Percentiles rank a stretch among this genome's conserved stretches.
These are phyloP conservation scores for Oryza nivara DNA, from an alignment of 176 grass and related monocot genomes.

Conservation along the genomic window DNA sequence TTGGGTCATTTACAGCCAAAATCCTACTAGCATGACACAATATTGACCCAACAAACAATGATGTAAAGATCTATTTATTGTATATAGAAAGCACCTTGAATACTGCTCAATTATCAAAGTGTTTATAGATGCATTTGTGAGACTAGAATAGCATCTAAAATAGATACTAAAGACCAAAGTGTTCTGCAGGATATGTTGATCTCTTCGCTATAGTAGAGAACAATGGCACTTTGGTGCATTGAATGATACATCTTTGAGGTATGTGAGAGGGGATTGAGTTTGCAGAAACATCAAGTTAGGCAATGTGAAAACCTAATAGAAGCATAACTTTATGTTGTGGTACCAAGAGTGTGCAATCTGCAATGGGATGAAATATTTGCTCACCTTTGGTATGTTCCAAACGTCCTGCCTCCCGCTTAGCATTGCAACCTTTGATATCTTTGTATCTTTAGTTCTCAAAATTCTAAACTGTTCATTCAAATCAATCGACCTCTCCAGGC, in stretches of 20 bases:
- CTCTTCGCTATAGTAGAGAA: background rate
- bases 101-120: background rate
- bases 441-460: conserved; percentile 69
- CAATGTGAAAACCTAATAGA: background rate
- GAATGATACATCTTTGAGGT: background rate
- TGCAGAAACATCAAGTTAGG: conserved; percentile 1
- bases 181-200: conserved; percentile 5
- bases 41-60: background rate
- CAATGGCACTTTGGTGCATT: background rate
- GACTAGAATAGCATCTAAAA: background rate
- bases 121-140: background rate
- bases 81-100: background rate
- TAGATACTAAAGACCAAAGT: too few relatives aligned
- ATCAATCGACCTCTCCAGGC: conserved; percentile 61
- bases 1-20: background rate
- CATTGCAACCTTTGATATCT: conserved; percentile 60
- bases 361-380: background rate
- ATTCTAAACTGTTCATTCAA: conserved; percentile 72
- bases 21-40: background rate
- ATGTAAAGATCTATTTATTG: background rate
- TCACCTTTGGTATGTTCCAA: conserved; percentile 81
- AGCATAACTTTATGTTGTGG: background rate
- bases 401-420: conserved; percentile 76
- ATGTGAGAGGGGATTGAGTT: background rate
- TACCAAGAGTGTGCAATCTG: background rate